Evolutionary conservation across 257 asterid species (phyloP), one percentile per base, ranked within the genome.

Genomic region (Buddleja alternifolia): DNA sequence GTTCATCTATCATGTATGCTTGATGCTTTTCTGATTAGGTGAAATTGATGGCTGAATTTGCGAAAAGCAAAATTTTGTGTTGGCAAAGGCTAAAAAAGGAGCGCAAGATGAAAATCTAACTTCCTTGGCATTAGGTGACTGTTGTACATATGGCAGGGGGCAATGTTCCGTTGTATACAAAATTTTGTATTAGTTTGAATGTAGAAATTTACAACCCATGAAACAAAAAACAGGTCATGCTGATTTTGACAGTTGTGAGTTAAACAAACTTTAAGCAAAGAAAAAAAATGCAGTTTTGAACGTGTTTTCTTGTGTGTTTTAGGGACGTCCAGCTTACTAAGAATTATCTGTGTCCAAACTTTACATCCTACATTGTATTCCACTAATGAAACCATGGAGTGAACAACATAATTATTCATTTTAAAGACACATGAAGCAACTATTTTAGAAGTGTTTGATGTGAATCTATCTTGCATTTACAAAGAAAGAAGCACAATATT

Each of bases 381-480:
- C 25, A 50, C 32, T 37, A 37, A 56, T 47, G 40, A 48, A 48
- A 55, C 25, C 36, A 20, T 29, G 29, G 68, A 29, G n/a, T 46
- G 41, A 55, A 71, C 59, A 39, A 21, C 56, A 16, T 66, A 41
- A 57, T 17, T 34, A 1, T 41, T 16, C 15, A 14, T 67, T 8
- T 46, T 9, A 6, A 55, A 8, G 47, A 15, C 23, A 59, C 15
- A 36, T 4, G 25, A 37, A 32, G 25, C 34, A 36, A 34, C 50
- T 11, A 7, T 54, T 57, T 41, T 40, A 45, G 51, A 21, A 48
- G 25, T 23, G 32, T 10, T 48, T 63, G 6, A 14, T 37, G 8
- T 20, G 67, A 60, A 37, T 4, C 8, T 67, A 21, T 45, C 29
- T 42, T 71, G 25, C 78, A 55, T 56, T 63, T 63, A 41, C 61